Evolutionary conservation across 1,284 basidiomycete species (phyloP).

Genomic region (Austroboletus novae-zelandiae): DNA sequence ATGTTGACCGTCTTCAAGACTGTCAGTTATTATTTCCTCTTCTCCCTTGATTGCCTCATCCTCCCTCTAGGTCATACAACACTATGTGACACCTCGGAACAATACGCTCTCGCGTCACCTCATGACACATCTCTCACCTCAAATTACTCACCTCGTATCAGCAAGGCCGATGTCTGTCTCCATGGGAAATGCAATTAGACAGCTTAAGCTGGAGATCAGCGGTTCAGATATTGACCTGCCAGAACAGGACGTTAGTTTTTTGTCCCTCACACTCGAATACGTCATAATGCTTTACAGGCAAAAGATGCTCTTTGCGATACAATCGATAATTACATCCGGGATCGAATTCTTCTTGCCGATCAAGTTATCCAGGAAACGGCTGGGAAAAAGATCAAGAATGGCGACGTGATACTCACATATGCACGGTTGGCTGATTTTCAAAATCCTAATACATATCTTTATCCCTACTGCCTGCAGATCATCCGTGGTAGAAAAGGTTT

Average conservation of each 20-base stretch:
- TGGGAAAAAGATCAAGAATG: conserved; percentile 90
- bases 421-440: conserved; percentile 58
- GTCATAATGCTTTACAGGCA: conserved; percentile 52
- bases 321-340: conserved; percentile 93
- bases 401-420: conserved; percentile 91
- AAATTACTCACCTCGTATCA: conserved; percentile 87
- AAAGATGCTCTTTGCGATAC: conserved; percentile 82
- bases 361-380: conserved; percentile 91
- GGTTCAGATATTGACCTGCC: conserved; percentile 87
- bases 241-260: conserved; percentile 80
- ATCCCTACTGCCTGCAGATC: conserved; percentile 53
- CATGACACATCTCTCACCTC: conserved; percentile 85
- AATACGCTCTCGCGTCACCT: conserved; percentile 84
- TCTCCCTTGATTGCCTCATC: background rate
- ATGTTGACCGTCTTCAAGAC: conserved; percentile 82
- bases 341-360: conserved; percentile 91
- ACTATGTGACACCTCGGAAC: conserved; percentile 80
- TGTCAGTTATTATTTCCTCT: conserved; percentile 41
- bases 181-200: conserved; percentile 92
- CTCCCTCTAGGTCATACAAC: conserved; percentile 71
- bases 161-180: conserved; percentile 92
- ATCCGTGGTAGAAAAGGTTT: conserved; percentile 89
- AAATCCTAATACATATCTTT: conserved; percentile 7
- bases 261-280: background rate
- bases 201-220: conserved; percentile 96